Conservation (phyloP, 108 stramenopile genomes). For the Bacterosira constricta region DNA sequence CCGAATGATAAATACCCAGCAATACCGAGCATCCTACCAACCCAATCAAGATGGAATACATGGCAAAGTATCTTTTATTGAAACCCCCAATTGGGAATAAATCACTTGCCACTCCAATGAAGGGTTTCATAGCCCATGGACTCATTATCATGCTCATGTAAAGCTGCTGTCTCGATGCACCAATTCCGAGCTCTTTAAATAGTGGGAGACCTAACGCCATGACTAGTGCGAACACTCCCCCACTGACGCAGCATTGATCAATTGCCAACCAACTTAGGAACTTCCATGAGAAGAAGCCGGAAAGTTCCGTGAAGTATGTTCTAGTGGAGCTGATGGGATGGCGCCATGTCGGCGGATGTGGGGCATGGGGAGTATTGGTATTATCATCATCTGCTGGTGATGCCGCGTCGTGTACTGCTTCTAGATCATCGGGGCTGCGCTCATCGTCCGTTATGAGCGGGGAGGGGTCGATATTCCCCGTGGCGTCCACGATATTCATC, state of each 20-base stretch:
- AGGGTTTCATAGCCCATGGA: constrained; percentile 56
- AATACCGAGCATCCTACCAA: constrained; percentile 28
- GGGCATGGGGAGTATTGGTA: background rate
- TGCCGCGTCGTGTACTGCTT: background rate
- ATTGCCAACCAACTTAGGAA: constrained; percentile 49
- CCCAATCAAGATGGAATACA: constrained; percentile 45
- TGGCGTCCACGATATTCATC: background rate
- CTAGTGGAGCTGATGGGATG: constrained; percentile 24
- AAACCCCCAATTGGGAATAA: constrained; percentile 46
- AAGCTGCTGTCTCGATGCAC: constrained; percentile 43
- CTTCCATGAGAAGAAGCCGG: constrained; percentile 26
- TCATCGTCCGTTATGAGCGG: constrained; percentile 7
- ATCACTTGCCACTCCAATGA: constrained; percentile 51
- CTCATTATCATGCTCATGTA: constrained; percentile 44
- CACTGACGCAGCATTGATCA: constrained; percentile 29
- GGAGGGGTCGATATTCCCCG: constrained; percentile 13
- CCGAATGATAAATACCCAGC: constrained; percentile 25
- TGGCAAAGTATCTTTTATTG: constrained; percentile 45
- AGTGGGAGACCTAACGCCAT: constrained; percentile 45
- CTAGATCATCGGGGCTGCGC: background rate
- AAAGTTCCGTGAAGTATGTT: constrained; percentile 30
- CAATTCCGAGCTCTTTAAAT: constrained; percentile 42
- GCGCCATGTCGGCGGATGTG: constrained; percentile 14
- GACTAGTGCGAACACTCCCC: constrained; percentile 38
- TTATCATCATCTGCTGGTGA: background rate